Base-by-base conservation (phyloP, 108 stramenopile genomes). In the Skeletonema tropicum region DNA sequence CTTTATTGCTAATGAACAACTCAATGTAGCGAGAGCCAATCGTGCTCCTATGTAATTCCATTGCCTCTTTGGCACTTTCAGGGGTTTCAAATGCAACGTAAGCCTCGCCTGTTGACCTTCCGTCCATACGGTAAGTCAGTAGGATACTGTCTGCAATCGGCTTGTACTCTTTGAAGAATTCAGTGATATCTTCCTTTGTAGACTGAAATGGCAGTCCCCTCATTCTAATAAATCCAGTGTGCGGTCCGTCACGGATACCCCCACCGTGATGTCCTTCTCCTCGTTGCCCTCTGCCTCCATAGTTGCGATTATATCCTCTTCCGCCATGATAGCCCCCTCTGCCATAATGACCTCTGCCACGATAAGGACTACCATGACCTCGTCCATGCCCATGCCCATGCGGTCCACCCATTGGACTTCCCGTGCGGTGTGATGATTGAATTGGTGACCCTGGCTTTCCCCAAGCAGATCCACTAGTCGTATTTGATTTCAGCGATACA, bases 1-100 rank as follows among this genome's bases (percentile, higher is more conserved):
- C 97, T 71, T 93, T 94, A 82, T 95, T 94, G 75, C 95, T 96
- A 32, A 94, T 88, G 84, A 98, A 98, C 58, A 98, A 87, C 83
- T 98, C 97, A 48, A 98, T 92, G 85, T 98, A 97, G 14, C 97
- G 87, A 66, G 85, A 89, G 19, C 97, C 97, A 83, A 97, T 91
- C 35, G 85, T 92, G 75, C 91, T 92, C 25, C 95, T 85, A 70
- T 95, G 92, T 63, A 92, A 78, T 36, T 82, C 82, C 94, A 94
- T 96, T 15, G 92, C 94, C 23, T 66, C 82, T 80, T 92, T 88
- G 3, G 96, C 87, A 35, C 93, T 93, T n/a, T 90, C 89, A 12
- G 89, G 83, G 57, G 88, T 81, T 45, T 82, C 77, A 76, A 98
- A 96, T 26, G 87, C 90, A 46, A 97, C 88, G 68, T 96, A 98